Evolutionary conservation across 2,329 filamentous ascomycete species (phyloP).

Genomic region (Paraconiothyrium sp.): DNA sequence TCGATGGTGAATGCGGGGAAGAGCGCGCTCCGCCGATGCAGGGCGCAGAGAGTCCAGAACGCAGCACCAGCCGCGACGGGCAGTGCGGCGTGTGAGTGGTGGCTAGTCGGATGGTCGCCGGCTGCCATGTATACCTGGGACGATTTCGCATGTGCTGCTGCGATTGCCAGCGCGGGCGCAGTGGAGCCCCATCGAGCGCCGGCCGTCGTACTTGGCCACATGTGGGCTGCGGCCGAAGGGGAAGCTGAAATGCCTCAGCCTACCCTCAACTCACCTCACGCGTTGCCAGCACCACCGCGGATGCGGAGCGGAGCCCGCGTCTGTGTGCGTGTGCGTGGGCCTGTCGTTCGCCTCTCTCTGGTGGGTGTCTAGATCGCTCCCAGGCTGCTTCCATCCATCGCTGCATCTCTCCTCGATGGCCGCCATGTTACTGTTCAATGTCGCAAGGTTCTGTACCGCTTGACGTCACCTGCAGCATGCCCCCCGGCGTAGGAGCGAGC

Average conservation of each 20-base stretch:
- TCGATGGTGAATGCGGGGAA: constrained; percentile 20
- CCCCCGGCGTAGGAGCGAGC: constrained; percentile 11
- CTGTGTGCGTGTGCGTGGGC: no score
- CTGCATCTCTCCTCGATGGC: neutral
- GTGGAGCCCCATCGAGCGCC: neutral
- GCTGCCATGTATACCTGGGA: neutral
- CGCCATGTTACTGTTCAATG: constrained; percentile 11
- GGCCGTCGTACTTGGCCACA: neutral
- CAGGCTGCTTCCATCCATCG: no score
- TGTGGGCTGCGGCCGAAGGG: neutral
- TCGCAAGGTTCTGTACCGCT: constrained; percentile 7
- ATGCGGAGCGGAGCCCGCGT: no score
- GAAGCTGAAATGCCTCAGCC: constrained; percentile 3
- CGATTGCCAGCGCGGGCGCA: neutral
- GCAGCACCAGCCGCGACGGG: constrained; percentile 1
- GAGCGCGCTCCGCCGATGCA: constrained; percentile 12
- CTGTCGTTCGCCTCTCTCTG: no score
- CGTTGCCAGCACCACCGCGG: constrained; percentile 8
- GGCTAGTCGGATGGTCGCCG: neutral
- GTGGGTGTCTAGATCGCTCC: no score
- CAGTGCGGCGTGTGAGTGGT: neutral
- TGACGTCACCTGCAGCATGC: constrained; percentile 28
- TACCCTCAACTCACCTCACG: constrained; percentile 7
- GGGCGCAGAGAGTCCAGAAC: constrained; percentile 7
- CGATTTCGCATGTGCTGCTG: neutral